These are phyloP conservation scores for Escallonia rubra DNA, from an alignment of 129 eudicot genomes.

Conservation along the genomic window DNA sequence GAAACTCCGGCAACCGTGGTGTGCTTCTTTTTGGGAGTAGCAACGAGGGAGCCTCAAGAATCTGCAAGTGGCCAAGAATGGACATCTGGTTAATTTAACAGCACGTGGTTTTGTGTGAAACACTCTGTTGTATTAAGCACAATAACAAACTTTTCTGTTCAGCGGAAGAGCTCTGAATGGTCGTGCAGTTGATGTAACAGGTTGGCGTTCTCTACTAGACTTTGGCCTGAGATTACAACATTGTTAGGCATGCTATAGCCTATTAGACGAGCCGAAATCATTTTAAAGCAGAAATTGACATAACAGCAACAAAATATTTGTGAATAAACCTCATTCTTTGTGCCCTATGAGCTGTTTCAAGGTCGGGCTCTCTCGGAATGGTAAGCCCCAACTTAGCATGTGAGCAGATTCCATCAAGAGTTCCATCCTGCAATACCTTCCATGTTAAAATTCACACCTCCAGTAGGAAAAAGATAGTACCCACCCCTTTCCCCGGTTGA, in stretches of 20 bases:
- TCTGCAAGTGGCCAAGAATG: conserved; percentile 40
- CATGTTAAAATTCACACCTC: neutral
- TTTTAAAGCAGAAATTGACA: neutral
- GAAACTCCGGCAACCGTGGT: conserved; percentile 60
- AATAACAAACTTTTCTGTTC: conserved; percentile 70
- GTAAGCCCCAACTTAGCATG: conserved; percentile 56
- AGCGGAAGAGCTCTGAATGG: conserved; percentile 82
- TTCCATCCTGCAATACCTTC: conserved; percentile 45
- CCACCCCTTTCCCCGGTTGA: too few relatives aligned
- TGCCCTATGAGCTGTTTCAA: conserved; percentile 86
- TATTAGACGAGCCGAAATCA: conserved; percentile 3
- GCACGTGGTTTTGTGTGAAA: neutral
- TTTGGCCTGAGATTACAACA: conserved; percentile 47
- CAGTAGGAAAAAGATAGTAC: too few relatives aligned
- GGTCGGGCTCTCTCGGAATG: conserved; percentile 77
- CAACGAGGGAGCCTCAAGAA: conserved; percentile 68
- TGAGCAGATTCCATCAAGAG: conserved; percentile 18
- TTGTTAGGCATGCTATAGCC: conserved; percentile 2
- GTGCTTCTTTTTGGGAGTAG: conserved; percentile 57
- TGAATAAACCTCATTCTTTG: conserved; percentile 57
- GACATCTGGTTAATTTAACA: neutral
- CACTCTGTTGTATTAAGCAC: neutral
- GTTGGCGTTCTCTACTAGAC: conserved; percentile 33
- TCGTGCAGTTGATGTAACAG: conserved; percentile 32
- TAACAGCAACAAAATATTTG: conserved; percentile 5